These are phyloP conservation scores for Hibiscus tridactylites DNA, from an alignment of 345 rosid species.

Conservation along the genomic window DNA sequence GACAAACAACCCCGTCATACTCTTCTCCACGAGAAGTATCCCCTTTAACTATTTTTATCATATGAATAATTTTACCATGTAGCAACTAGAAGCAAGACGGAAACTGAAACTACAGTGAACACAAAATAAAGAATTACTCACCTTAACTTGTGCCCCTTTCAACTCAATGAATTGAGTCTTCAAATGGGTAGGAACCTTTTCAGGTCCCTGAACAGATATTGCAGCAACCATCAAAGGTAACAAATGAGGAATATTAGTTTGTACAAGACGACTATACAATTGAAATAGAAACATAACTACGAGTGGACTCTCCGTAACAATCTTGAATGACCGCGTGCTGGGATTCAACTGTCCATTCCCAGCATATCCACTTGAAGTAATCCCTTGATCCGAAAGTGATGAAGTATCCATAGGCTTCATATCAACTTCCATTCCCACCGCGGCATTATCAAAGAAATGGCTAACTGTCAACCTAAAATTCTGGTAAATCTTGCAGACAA, in stretches of 20 bases:
- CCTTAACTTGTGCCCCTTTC: constrained; percentile 99
- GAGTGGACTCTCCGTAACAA: constrained; percentile 95
- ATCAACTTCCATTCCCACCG: constrained; percentile 51
- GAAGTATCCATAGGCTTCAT: constrained; percentile 74
- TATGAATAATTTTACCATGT: not conserved
- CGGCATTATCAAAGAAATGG: constrained; percentile 75
- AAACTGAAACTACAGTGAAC: not conserved
- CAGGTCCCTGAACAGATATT: constrained; percentile 93
- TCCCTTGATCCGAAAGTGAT: constrained; percentile 49
- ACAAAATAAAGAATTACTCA: constrained; percentile 22
- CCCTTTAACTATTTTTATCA: not conserved
- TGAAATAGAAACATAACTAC: constrained; percentile 98
- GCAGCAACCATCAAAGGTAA: constrained; percentile 96
- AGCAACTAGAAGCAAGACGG: not conserved
- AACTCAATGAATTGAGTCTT: constrained; percentile 84
- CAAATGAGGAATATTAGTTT: constrained; percentile 88
- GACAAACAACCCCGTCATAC: not conserved
- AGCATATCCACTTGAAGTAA: constrained; percentile 34
- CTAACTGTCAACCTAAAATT: constrained; percentile 73
- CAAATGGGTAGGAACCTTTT: constrained; percentile 78
- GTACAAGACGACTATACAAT: constrained; percentile 84
- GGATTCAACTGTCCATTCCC: constrained; percentile 85
- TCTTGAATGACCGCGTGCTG: constrained; percentile 93
- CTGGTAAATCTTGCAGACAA: constrained; percentile 92
- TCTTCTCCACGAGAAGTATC: not conserved